A percentile compares a stretch with the other conserved stretches of the same genome.
Evolutionary conservation across 2,329 filamentous ascomycete genomes (phyloP).

Genomic region (Trichoderma atrobrunneum): DNA sequence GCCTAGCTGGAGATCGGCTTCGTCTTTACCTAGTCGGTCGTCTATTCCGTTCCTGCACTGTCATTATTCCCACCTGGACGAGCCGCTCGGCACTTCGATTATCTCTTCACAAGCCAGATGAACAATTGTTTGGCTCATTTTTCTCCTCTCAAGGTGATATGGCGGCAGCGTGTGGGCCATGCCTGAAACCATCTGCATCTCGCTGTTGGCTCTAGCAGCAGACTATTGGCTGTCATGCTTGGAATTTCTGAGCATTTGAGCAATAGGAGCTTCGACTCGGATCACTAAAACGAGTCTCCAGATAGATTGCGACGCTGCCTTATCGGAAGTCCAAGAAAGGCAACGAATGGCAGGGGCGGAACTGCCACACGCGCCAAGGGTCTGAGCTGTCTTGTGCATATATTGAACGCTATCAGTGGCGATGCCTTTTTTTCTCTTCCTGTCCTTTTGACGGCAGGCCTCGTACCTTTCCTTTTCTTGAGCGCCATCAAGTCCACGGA

Average conservation of each 20-base stretch:
- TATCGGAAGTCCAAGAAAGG: conserved; percentile 2
- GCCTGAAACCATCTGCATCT: background rate
- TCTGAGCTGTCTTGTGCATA: background rate
- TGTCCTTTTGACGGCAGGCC: background rate
- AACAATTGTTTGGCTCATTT: background rate
- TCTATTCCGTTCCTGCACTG: background rate
- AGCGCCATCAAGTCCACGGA: background rate
- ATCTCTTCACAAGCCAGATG: background rate
- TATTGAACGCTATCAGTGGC: conserved; percentile 26
- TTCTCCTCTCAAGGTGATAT: background rate
- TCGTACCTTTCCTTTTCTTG: background rate
- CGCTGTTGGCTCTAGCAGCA: background rate
- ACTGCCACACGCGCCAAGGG: background rate
- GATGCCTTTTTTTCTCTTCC: conserved; percentile 45
- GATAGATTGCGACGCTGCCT: conserved; percentile 1
- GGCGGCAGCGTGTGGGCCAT: background rate
- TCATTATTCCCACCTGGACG: background rate
- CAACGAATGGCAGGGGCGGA: conserved; percentile 8
- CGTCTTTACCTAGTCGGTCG: conserved; percentile 64
- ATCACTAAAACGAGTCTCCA: background rate
- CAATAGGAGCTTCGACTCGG: background rate
- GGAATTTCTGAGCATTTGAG: background rate
- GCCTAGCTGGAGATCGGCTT: conserved; percentile 54
- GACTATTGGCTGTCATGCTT: background rate
- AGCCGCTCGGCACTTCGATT: background rate